Conservation (phyloP, 1,284 basidiomycete genomes). For the Heterobasidion occidentale region DNA sequence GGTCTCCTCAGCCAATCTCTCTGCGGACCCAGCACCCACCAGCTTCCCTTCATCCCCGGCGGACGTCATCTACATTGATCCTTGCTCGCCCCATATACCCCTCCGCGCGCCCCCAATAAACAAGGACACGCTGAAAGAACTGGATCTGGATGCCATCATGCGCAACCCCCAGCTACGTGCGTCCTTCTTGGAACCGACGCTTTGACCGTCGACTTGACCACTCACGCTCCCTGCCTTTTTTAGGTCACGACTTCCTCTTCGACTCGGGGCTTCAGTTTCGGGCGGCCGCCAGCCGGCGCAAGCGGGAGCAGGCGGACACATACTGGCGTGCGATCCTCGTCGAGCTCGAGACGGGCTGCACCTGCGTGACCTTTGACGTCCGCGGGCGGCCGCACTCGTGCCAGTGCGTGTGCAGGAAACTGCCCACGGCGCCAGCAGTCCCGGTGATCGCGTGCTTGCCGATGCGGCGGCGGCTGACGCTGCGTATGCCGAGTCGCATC, state of each 20-base stretch:
- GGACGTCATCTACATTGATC: constrained; percentile 37
- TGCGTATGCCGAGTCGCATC: constrained; percentile 71
- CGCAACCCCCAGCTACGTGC: constrained; percentile 84
- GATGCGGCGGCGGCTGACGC: constrained; percentile 38
- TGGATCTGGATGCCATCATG: constrained; percentile 82
- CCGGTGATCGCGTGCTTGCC: constrained; percentile 39
- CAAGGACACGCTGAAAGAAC: constrained; percentile 72
- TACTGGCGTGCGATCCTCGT: constrained; percentile 82
- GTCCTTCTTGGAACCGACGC: constrained; percentile 23
- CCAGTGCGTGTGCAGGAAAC: constrained; percentile 38
- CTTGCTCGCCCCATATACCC: constrained; percentile 54
- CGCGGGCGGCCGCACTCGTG: constrained; percentile 35
- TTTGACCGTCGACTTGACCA: constrained; percentile 3
- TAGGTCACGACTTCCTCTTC: constrained; percentile 88
- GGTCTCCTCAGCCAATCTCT: constrained; percentile 8
- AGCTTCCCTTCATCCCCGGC: neutral
- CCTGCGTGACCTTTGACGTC: constrained; percentile 72
- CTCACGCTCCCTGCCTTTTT: constrained; percentile 6
- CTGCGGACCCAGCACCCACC: constrained; percentile 13
- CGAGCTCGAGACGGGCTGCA: constrained; percentile 79
- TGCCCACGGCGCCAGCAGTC: constrained; percentile 29
- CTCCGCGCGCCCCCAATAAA: constrained; percentile 75
- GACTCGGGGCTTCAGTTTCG: constrained; percentile 72
- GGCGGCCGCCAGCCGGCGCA: constrained; percentile 62
- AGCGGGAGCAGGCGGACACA: constrained; percentile 68